Conservation (phyloP, 495 filamentous ascomycete species). For the Penicillium goetzii region DNA sequence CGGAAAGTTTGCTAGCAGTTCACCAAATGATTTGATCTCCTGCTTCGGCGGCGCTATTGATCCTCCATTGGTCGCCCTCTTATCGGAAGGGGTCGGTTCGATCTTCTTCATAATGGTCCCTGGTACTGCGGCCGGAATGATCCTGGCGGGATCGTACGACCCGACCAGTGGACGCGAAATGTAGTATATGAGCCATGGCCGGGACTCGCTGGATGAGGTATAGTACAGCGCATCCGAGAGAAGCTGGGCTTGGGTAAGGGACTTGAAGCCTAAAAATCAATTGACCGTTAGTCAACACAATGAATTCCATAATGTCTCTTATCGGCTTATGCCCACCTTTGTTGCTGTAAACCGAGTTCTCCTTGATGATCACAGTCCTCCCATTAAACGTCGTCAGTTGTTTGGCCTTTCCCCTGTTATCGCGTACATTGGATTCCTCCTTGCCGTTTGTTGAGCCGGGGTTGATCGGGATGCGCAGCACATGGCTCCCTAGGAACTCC, state of each 20-base stretch:
- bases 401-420: constrained; percentile 90
- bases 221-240: constrained; percentile 87
- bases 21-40: constrained; percentile 86
- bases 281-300: constrained; percentile 20
- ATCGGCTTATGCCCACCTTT: constrained; percentile 65
- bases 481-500: constrained; percentile 96
- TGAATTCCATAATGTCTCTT: background rate
- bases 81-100: constrained; percentile 25
- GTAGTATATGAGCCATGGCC: constrained; percentile 96
- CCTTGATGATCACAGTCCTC: constrained; percentile 91
- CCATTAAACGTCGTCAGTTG: constrained; percentile 92
- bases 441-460: constrained; percentile 58
- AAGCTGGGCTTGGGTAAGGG: constrained; percentile 86
- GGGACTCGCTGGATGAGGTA: constrained; percentile 76
- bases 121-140: constrained; percentile 62
- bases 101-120: constrained; percentile 39
- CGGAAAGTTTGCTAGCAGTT: constrained; percentile 88
- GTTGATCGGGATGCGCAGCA: constrained; percentile 76
- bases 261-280: constrained; percentile 75
- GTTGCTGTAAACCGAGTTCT: constrained; percentile 90
- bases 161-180: constrained; percentile 92
- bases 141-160: constrained; percentile 72
- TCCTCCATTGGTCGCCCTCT: constrained; percentile 41
- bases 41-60: constrained; percentile 67
- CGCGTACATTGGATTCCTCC: constrained; percentile 77